A percentile compares a stretch with the other conserved stretches of the same genome.
Conservation (phyloP, 306 rosid genomes). For the Echinosophora koreensis region DNA sequence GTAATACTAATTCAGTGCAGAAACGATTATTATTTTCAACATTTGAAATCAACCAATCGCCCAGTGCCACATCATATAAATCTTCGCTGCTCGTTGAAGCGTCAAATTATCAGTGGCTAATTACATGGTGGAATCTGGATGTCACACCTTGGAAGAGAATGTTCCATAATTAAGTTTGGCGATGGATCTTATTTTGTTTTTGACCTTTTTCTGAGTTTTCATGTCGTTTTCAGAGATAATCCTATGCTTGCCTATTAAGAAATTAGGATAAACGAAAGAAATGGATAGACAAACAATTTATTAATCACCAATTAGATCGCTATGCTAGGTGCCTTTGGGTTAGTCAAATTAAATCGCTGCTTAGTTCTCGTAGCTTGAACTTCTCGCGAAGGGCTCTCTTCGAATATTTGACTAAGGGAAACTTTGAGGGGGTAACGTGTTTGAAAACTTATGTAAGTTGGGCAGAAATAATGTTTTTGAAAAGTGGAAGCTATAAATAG, state of each 20-base stretch:
- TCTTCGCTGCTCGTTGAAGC: neutral
- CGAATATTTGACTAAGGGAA: constrained; percentile 14
- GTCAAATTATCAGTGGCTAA: neutral
- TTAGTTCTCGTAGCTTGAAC: neutral
- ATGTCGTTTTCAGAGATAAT: constrained; percentile 1
- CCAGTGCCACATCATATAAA: neutral
- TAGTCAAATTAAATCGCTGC: constrained; percentile 30
- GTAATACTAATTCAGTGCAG: neutral
- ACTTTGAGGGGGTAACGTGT: neutral
- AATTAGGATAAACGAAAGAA: neutral
- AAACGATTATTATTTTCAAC: neutral
- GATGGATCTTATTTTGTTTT: neutral
- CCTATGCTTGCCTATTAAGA: constrained; percentile 15
- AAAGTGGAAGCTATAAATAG: too few relatives aligned
- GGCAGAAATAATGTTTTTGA: too few relatives aligned
- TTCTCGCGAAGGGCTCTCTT: neutral
- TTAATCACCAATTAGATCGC: neutral
- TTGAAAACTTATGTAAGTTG: too few relatives aligned
- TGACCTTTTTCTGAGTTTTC: neutral
- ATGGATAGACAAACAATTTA: neutral
- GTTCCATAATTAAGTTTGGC: constrained; percentile 4
- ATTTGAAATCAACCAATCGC: constrained; percentile 10
- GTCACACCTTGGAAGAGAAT: constrained; percentile 4
- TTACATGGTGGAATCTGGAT: neutral
- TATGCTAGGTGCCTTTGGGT: neutral